A percentile compares a stretch with the other conserved stretches of the same genome.
phyloP scores from a whole-genome alignment of 305 asterid genomes.

The Fraxinus velutina region DNA sequence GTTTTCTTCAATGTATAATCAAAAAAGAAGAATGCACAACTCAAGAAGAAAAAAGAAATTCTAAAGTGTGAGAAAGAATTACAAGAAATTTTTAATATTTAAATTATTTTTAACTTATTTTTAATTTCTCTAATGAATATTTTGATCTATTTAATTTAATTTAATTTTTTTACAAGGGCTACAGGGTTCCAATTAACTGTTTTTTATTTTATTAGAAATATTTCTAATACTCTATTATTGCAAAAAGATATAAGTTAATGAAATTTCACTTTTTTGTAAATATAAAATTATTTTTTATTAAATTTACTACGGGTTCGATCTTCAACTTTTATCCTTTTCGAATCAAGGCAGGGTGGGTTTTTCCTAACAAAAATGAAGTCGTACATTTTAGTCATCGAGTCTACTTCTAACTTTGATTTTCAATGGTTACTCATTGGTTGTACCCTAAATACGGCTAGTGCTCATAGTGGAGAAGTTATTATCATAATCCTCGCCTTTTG shows the following conservation, averaged over 20 bases:
- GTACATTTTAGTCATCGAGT: background rate
- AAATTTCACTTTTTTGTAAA: background rate
- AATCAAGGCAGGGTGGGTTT: background rate
- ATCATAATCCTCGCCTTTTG: constrained; percentile 11
- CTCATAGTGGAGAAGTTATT: constrained; percentile 36
- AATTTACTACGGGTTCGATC: background rate
- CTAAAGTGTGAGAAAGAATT: background rate
- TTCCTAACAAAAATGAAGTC: constrained; percentile 7
- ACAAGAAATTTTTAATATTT: background rate
- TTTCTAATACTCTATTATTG: too few species aligned
- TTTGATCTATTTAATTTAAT: too few species aligned
- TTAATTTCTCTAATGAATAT: too few species aligned
- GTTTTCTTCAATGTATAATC: constrained; percentile 6
- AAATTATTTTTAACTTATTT: too few species aligned
- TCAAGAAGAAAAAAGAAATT: background rate
- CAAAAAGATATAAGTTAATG: too few species aligned
- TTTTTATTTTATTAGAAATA: too few species aligned
- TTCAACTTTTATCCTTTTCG: background rate
- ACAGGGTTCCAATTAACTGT: too few species aligned
- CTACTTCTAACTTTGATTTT: constrained; percentile 25
- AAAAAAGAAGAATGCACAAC: background rate
- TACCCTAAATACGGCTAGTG: constrained; percentile 32
- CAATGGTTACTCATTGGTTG: constrained; percentile 35
- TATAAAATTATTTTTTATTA: background rate
- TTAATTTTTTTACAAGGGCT: too few species aligned